Evolutionary conservation across 805 yeast genomes (phyloP), one percentile per base, ranked within the genome.

Genomic region (Alloascoidea hylecoeti): DNA sequence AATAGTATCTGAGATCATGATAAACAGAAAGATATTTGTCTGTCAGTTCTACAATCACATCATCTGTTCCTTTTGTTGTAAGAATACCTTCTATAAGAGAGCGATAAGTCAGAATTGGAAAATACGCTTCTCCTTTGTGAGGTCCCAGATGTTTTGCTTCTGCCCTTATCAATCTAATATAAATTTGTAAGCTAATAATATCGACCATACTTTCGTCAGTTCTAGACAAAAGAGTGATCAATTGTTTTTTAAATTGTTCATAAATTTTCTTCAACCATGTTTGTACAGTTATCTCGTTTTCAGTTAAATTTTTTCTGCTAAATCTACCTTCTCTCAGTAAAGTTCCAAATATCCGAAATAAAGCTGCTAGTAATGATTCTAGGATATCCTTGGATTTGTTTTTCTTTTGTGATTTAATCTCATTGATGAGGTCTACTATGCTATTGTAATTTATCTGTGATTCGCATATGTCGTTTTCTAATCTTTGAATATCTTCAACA

Each of bases 1-100:
- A 78, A 50, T 77, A 81, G 51, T 64, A 84, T 47, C 86, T 83
- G 41, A 89, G 57, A 53, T 89, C 98, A 63, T 82, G 82, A 53
- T 69, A 72, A 46, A 65, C 64, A 18, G 50, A 49, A 49, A 77
- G 77, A 42, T 70, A 75, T 17, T 60, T 61, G 16, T 66, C 73
- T 18, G 64, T 48, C 49, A 81, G 82, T 50, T 79, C 84, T 37
- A 63, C 52, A 13, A 73, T 42, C 9, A 69, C 52, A 38, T 64
- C 55, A 4, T 61, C 47, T 3, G 59, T 58, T 4, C 68, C 65
- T 34, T 61, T 52, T 5, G 46, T 35, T 0, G 63, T 53, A 19
- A 61, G 61, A 70, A 57, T 34, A 71, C 56, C 18, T 52, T 52
- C 42, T 56, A 68, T 50, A 64, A 75, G 6, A 71, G 60, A 35